Base-by-base conservation (phyloP, 73 alveolate species). In the Paramecium pentaurelia region DNA sequence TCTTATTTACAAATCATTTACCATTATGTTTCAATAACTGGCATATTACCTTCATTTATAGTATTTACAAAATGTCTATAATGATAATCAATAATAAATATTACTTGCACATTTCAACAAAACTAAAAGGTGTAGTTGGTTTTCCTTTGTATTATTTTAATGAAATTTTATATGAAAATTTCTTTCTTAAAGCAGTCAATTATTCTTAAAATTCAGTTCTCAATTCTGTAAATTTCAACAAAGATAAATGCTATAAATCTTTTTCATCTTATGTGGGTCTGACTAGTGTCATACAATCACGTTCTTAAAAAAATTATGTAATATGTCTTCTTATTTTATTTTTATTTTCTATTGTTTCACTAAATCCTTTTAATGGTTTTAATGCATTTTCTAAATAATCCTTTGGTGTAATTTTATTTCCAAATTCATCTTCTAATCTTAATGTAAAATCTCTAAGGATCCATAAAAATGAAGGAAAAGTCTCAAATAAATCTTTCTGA, bases 251-350 rank as follows among this genome's bases (percentile, higher is more conserved):
- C 86, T 98, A 95, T 49, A 98, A 92, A 58, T 96, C 98, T 45
- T 89, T 92, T 88, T 98, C 99, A 80, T 97, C 95, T 71, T 97
- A 98, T 4, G 96, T 97, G 9, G 99, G 99, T 32, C 99, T 64
- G 0, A 98, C 98, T 93, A 98, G 83, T 4, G 99, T 97, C 87
- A 92, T 95, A 58, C 99, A 97, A 92, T 98, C 99, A 85, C 99
- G 92, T 18, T 98, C 99, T 8, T 93, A 93, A 86, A 98, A 98
- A 92, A 95, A 98, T 34, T 98, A 95, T 91, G 97, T 98, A 7
- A 98, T 95, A 93, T 97, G 93, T 86, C 97, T 93, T 88, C 99
- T 93, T 3, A 97, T 96, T 71, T 97, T 95, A 96, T 98, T 98
- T 60, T 96, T 96, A 58, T 97, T 94, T 70, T 98, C 99, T 28